These are phyloP conservation scores for Bidens hawaiensis DNA, from an alignment of 140 eudicot species.

Conservation along the genomic window DNA sequence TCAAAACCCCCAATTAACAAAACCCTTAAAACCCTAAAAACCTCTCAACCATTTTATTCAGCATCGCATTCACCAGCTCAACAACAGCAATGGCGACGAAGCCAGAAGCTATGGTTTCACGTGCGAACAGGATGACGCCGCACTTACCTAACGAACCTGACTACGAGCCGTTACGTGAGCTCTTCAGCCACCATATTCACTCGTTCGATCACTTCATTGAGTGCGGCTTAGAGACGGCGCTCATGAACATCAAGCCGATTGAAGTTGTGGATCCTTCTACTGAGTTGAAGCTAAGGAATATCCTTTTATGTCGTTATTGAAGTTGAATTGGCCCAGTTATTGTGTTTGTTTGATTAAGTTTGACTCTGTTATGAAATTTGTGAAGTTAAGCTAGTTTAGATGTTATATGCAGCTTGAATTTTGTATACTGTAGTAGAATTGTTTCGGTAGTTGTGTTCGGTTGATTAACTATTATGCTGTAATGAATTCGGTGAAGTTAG, in stretches of 20 bases:
- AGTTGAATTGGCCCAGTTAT: no score
- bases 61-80: slow-evolving; percentile 10
- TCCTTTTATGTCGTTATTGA: slow-evolving; percentile 48
- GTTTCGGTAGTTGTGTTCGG: no score
- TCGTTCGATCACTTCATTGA: slow-evolving; percentile 77
- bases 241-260: slow-evolving; percentile 52
- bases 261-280: slow-evolving; percentile 44
- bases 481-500: no score
- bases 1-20: neutral
- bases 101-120: slow-evolving; percentile 17
- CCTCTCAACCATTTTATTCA: no score
- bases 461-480: no score
- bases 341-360: neutral
- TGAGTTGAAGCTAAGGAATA: slow-evolving; percentile 61
- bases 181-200: slow-evolving; percentile 74
- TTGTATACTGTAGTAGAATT: no score
- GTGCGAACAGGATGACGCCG: slow-evolving; percentile 31
- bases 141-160: slow-evolving; percentile 48
- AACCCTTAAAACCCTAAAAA: slow-evolving; percentile 30
- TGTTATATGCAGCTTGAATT: no score
- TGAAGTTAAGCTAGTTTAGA: no score
- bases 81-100: slow-evolving; percentile 13
- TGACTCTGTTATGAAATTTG: neutral
- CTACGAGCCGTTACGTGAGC: slow-evolving; percentile 51
- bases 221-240: slow-evolving; percentile 52